Conservation (phyloP, 441 rosid species). For the Jatropha podagrica region DNA sequence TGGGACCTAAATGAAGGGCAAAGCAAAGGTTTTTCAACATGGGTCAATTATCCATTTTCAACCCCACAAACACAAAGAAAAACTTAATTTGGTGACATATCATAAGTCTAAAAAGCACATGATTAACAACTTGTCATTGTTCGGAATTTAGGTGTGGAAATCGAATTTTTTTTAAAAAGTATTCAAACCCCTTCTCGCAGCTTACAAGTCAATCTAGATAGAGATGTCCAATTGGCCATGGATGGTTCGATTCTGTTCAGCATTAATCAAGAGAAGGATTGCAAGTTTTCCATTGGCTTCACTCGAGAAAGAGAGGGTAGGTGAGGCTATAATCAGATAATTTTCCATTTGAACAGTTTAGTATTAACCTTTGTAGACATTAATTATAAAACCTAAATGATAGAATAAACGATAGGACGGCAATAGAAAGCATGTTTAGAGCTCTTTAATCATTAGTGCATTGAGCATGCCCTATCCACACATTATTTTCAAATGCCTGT, state of each 20-base stretch:
- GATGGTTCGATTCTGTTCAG: neutral
- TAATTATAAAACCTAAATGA: conserved; percentile 24
- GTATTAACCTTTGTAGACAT: neutral
- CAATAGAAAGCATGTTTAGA: conserved; percentile 15
- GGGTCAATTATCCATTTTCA: conserved; percentile 34
- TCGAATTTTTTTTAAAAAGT: neutral
- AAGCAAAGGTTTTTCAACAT: conserved; percentile 23
- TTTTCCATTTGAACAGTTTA: too few species aligned
- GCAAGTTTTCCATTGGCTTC: neutral
- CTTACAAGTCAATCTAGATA: conserved; percentile 33
- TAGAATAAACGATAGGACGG: conserved; percentile 27
- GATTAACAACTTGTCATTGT: conserved; percentile 28
- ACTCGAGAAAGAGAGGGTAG: neutral
- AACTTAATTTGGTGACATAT: conserved; percentile 21
- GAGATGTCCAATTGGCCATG: conserved; percentile 18
- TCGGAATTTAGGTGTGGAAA: conserved; percentile 25
- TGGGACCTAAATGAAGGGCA: conserved; percentile 23
- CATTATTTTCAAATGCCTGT: conserved; percentile 1
- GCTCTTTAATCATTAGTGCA: conserved; percentile 21
- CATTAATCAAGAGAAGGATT: neutral
- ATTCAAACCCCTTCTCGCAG: neutral
- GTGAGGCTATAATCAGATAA: neutral
- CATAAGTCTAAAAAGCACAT: conserved; percentile 27
- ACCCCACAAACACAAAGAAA: conserved; percentile 26
- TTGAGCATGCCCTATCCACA: conserved; percentile 28